A percentile compares a stretch with the other conserved stretches of the same genome.
These are phyloP conservation scores for Kwoniella dejecticola DNA, from an alignment of 768 basidiomycete genomes.

Conservation along the genomic window DNA sequence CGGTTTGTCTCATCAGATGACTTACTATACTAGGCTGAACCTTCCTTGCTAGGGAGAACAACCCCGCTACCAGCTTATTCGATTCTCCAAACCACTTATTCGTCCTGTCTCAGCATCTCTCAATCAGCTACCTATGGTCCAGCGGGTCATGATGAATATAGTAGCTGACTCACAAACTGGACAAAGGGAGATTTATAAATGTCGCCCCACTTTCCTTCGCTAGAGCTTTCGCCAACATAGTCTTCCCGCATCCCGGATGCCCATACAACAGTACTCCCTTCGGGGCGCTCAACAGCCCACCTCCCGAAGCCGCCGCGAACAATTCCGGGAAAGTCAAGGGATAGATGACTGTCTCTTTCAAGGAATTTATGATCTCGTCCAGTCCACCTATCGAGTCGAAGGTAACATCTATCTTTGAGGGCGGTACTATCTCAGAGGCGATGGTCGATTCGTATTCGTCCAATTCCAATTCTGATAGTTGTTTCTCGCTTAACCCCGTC, in stretches of 20 bases:
- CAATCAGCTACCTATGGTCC: slow-evolving; percentile 11
- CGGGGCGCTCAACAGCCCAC: slow-evolving; percentile 75
- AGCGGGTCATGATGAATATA: neutral
- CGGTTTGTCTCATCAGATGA: neutral
- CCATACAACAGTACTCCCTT: slow-evolving; percentile 96
- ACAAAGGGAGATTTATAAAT: slow-evolving; percentile 84
- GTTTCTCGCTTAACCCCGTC: slow-evolving; percentile 54
- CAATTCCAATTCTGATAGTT: slow-evolving; percentile 62
- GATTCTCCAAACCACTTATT: slow-evolving; percentile 77
- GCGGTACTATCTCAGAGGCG: slow-evolving; percentile 79
- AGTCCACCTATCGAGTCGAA: slow-evolving; percentile 83
- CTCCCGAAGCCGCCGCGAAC: slow-evolving; percentile 75
- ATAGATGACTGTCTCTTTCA: slow-evolving; percentile 94
- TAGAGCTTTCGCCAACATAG: slow-evolving; percentile 97
- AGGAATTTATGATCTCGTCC: slow-evolving; percentile 81
- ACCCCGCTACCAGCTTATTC: slow-evolving; percentile 91
- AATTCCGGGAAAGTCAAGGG: slow-evolving; percentile 87
- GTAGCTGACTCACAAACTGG: slow-evolving; percentile 59
- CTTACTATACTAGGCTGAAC: slow-evolving; percentile 79
- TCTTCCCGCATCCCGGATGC: slow-evolving; percentile 97
- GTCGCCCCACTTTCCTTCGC: slow-evolving; percentile 97
- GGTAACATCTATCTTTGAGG: slow-evolving; percentile 47
- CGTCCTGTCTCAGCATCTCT: slow-evolving; percentile 23
- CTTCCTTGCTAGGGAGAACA: slow-evolving; percentile 92
- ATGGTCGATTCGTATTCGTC: slow-evolving; percentile 94